Conservation (phyloP, 257 asterid genomes). For the Nicotiana tabacum region DNA sequence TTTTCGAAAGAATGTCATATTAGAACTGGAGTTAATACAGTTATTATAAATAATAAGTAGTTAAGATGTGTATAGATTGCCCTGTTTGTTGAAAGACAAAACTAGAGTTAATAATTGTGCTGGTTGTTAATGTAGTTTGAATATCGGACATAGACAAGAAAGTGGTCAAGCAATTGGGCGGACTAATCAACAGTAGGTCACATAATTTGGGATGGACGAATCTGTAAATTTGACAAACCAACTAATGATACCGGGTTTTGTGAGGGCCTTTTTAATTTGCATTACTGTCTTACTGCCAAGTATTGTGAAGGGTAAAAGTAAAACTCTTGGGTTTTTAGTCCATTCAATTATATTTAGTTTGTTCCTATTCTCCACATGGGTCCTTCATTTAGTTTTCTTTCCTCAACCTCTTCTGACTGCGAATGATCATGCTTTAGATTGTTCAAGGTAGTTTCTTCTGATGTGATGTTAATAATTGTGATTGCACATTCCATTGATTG, state of each 20-base stretch:
- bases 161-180: background rate
- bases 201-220: background rate
- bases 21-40: background rate
- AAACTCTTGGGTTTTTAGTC: background rate
- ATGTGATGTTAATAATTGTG: background rate
- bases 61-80: background rate
- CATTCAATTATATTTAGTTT: background rate
- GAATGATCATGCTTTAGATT: background rate
- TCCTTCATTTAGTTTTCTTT: background rate
- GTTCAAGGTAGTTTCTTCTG: constrained; percentile 1
- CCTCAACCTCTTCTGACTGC: background rate
- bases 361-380: background rate
- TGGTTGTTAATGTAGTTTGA: background rate
- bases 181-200: background rate
- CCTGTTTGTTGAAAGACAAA: background rate
- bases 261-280: background rate
- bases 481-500: background rate
- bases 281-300: background rate
- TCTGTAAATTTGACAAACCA: background rate
- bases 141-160: background rate
- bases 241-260: background rate
- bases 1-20: background rate
- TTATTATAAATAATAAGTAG: background rate
- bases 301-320: background rate
- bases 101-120: background rate